Evolutionary conservation across 805 yeast genomes (phyloP).

Genomic region (Hanseniaspora meyeri): DNA sequence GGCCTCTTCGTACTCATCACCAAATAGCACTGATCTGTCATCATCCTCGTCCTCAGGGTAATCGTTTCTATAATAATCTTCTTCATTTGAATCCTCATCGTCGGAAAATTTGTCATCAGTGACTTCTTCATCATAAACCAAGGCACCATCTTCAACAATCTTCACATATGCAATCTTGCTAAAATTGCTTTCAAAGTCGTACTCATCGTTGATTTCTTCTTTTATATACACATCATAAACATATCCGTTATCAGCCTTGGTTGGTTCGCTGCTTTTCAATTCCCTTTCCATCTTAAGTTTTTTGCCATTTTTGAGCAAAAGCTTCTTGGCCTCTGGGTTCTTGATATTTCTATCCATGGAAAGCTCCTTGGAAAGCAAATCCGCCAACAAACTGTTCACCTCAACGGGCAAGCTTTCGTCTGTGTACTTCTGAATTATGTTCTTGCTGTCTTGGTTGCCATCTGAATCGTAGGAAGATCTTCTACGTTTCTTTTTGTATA

Average conservation of each 20-base stretch:
- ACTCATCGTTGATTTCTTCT: constrained; percentile 51
- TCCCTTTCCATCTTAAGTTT: constrained; percentile 17
- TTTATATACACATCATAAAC: constrained; percentile 84
- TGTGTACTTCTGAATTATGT: constrained; percentile 20
- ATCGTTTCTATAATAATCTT: constrained; percentile 81
- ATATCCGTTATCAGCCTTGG: constrained; percentile 38
- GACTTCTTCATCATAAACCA: constrained; percentile 31
- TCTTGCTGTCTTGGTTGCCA: constrained; percentile 15
- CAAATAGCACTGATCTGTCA: constrained; percentile 30
- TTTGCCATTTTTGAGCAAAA: constrained; percentile 11
- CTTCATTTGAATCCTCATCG: constrained; percentile 82
- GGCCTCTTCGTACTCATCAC: constrained; percentile 24
- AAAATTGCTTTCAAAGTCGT: constrained; percentile 24
- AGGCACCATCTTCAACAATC: constrained; percentile 31
- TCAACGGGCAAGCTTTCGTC: constrained; percentile 53
- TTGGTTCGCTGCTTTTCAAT: constrained; percentile 20
- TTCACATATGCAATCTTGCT: constrained; percentile 31
- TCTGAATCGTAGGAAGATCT: not conserved
- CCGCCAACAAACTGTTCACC: constrained; percentile 41
- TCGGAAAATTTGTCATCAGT: constrained; percentile 40
- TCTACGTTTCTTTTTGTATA: constrained; percentile 6
- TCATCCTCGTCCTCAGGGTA: constrained; percentile 91
- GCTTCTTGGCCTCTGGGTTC: constrained; percentile 9
- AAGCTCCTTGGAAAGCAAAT: constrained; percentile 37
- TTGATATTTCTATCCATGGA: not conserved